These are phyloP conservation scores for Aspergillus coremiiformis DNA, from an alignment of 495 filamentous ascomycete genomes.

Conservation along the genomic window DNA sequence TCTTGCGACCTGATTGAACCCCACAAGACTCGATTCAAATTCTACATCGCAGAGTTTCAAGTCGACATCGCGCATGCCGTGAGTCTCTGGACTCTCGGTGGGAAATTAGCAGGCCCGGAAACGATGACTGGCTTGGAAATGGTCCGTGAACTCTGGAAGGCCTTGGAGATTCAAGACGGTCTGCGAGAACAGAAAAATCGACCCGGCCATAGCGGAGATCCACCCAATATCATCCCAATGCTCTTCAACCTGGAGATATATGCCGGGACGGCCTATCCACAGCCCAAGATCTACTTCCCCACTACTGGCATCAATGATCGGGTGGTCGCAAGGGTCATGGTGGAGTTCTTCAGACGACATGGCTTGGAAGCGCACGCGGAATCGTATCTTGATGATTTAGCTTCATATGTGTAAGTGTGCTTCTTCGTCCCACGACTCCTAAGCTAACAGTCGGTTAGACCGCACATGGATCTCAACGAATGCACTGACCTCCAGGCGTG, in stretches of 20 bases:
- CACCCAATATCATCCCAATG: not conserved
- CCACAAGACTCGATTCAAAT: constrained; percentile 3
- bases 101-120: not conserved
- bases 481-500: not conserved
- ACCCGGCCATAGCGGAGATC: not conserved
- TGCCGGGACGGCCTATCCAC: not conserved
- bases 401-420: not conserved
- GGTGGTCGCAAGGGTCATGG: not conserved
- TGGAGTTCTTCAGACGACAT: not conserved
- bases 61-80: not conserved
- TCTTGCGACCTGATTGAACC: constrained; percentile 5
- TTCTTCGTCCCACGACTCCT: too few relatives aligned
- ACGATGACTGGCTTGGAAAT: not conserved
- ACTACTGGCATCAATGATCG: not conserved
- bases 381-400: not conserved
- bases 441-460: not conserved
- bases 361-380: not conserved
- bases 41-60: constrained; percentile 1
- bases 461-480: not conserved
- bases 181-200: not conserved
- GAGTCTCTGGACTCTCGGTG: constrained; percentile 2
- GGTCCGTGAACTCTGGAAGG: constrained; percentile 5
- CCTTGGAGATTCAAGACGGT: constrained; percentile 2
- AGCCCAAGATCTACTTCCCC: not conserved
- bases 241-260: not conserved